Evolutionary conservation across 2,329 filamentous ascomycete species (phyloP).

Genomic region (Talaromyces pinophilus): DNA sequence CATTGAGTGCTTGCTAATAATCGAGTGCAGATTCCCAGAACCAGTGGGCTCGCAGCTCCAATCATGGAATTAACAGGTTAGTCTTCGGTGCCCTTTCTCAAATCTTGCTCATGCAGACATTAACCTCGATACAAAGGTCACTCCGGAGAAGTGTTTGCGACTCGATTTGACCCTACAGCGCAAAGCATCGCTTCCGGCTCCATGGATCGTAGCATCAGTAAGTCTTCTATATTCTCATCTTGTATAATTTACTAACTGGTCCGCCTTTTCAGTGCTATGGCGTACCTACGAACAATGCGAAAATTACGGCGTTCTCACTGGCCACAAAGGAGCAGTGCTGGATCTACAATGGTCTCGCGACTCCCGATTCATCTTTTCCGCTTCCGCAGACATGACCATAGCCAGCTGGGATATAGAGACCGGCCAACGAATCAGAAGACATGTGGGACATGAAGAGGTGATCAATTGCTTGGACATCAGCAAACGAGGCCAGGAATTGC

Average conservation of each 20-base stretch:
- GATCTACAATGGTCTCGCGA: conserved; percentile 97
- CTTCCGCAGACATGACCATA: conserved; percentile 88
- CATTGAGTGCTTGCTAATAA: conserved; percentile 20
- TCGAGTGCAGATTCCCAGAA: conserved; percentile 66
- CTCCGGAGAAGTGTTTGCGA: conserved; percentile 82
- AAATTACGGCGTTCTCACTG: conserved; percentile 86
- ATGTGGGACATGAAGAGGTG: conserved; percentile 92
- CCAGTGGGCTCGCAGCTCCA: conserved; percentile 81
- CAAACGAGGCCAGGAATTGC: conserved; percentile 82
- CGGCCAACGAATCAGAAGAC: conserved; percentile 85
- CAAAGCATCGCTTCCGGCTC: conserved; percentile 89
- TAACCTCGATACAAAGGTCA: conserved; percentile 49
- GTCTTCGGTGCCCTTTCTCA: conserved; percentile 26
- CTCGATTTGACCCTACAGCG: conserved; percentile 85
- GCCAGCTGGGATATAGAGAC: conserved; percentile 95
- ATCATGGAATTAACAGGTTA: conserved; percentile 89
- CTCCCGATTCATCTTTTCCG: conserved; percentile 84
- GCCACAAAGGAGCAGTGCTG: conserved; percentile 86
- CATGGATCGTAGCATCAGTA: conserved; percentile 90
- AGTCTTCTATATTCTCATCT: conserved; percentile 32
- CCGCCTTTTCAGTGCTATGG: conserved; percentile 71
- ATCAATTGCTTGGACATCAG: conserved; percentile 89
- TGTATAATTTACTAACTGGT: background rate
- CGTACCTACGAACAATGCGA: conserved; percentile 88
- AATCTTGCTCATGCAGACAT: background rate